Evolutionary conservation across 2,329 filamentous ascomycete genomes (phyloP), one percentile per base, ranked within the genome.

Genomic region (Aspergillus costaricaensis): DNA sequence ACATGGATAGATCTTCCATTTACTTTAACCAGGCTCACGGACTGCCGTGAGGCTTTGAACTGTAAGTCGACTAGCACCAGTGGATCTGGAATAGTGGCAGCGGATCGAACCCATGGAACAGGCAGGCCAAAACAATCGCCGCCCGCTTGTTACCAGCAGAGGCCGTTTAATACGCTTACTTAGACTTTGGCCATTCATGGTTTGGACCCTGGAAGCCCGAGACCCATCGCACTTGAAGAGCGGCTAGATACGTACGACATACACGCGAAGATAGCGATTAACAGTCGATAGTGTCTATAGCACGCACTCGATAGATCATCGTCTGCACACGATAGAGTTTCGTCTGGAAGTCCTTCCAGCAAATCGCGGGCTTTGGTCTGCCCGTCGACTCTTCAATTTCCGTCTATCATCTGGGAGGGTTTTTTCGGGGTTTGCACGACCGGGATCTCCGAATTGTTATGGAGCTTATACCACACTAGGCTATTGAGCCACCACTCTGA

Each of bases 131-230:
- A 15, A 30, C 52, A 14, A 44, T 44, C 52, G 41, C 51, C 36
- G 32, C 32, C 38, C 38, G 51, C 51, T 27, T 41, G 32, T 21
- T 44, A n/a, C 32, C 10, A 32, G 41, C 23, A 55, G 21, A 25
- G 12, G 39, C 52, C 21, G 38, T 41, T 39, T 19, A 43, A 41
- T 19, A n/a, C 17, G 38, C 52, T 55, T 55, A 55, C 52, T 55
- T 55, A 55, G 41, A 43, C 38, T 55, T 55, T 44, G 52, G 17
- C 52, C 38, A 55, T 44, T 55, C 38, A 44, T 55, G 52, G 52
- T 21, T 41, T 44, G 39, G 52, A 43, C 38, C 38, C 21, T 43
- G 38, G 15, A 12, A 32, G 15, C 39, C 21, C 27, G 52, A 55
- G 52, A 55, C n/a, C 36, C 51, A 54, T 27, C 32, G 19, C 17